phyloP scores from a whole-genome alignment of 345 rosid genomes.

The Leavenworthia alabamica region DNA sequence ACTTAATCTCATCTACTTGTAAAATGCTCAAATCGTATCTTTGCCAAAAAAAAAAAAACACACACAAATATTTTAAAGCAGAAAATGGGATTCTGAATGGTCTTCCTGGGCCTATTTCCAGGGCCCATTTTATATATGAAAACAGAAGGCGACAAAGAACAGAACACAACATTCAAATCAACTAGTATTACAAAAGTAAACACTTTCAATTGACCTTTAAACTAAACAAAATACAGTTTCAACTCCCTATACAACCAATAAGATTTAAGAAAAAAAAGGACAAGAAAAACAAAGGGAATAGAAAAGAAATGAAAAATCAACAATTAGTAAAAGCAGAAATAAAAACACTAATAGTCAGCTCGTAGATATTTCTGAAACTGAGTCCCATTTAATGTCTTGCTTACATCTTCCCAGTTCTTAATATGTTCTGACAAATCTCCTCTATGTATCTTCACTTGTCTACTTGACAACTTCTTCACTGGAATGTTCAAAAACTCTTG shows the following conservation, averaged over 20 bases:
- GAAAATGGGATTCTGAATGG: background rate
- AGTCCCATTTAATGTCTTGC: slow-evolving; percentile 60
- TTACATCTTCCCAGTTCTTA: slow-evolving; percentile 79
- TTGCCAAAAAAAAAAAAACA: background rate
- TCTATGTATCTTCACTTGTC: slow-evolving; percentile 86
- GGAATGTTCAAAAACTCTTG: slow-evolving; percentile 72
- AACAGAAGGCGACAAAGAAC: background rate
- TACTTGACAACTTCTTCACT: slow-evolving; percentile 50
- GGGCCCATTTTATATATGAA: background rate
- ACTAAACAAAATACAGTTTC: background rate
- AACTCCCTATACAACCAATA: slow-evolving; percentile 8
- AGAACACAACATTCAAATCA: background rate
- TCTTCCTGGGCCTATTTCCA: background rate
- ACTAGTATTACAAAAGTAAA: too few species aligned
- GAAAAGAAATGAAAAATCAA: background rate
- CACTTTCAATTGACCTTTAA: background rate
- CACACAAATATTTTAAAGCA: background rate
- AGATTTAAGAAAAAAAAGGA: background rate
- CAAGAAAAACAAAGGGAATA: background rate
- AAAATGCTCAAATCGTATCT: background rate
- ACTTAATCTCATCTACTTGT: background rate
- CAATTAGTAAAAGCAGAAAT: slow-evolving; percentile 12
- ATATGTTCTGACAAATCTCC: slow-evolving; percentile 64
- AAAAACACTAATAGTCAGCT: slow-evolving; percentile 45
- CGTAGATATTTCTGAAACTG: slow-evolving; percentile 49